Conservation (phyloP, 2,329 filamentous ascomycete genomes). For the Sporothrix euskadiensis region DNA sequence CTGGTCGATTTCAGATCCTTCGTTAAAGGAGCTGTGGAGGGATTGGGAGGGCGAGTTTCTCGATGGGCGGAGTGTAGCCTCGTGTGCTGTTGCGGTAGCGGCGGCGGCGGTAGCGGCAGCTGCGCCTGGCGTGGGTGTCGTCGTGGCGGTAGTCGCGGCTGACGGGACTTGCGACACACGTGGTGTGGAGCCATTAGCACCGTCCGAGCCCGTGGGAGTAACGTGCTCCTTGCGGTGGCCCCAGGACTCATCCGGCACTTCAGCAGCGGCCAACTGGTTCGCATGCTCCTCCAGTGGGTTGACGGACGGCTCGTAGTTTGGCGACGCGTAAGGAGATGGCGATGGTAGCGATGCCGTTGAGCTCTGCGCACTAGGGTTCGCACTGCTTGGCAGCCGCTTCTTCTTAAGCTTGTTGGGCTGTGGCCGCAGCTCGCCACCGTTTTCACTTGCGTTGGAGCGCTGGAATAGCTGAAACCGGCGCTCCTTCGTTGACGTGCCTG, state of each 20-base stretch:
- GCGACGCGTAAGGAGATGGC: slow-evolving; percentile 50
- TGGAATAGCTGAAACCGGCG: slow-evolving; percentile 71
- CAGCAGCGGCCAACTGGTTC: not conserved
- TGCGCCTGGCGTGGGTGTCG: slow-evolving; percentile 21
- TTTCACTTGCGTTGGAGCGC: slow-evolving; percentile 63
- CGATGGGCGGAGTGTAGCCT: slow-evolving; percentile 58
- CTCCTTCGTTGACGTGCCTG: slow-evolving; percentile 62
- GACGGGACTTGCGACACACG: slow-evolving; percentile 50
- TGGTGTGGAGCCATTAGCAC: slow-evolving; percentile 46
- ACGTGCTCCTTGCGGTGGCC: not conserved
- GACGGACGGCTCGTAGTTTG: slow-evolving; percentile 44
- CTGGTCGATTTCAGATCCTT: slow-evolving; percentile 78
- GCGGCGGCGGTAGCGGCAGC: slow-evolving; percentile 36
- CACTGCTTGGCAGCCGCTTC: slow-evolving; percentile 72
- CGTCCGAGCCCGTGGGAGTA: slow-evolving; percentile 33
- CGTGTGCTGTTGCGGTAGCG: not conserved
- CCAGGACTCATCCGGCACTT: not conserved
- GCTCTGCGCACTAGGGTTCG: slow-evolving; percentile 86
- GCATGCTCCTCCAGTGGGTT: slow-evolving; percentile 28
- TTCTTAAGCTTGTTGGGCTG: slow-evolving; percentile 91
- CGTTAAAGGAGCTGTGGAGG: slow-evolving; percentile 74
- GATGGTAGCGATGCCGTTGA: slow-evolving; percentile 73
- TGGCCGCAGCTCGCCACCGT: slow-evolving; percentile 57
- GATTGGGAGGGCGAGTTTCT: slow-evolving; percentile 72
- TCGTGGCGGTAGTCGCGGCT: slow-evolving; percentile 20